Base-by-base conservation (phyloP, 306 rosid genomes). In the Crataegus laevigata region DNA sequence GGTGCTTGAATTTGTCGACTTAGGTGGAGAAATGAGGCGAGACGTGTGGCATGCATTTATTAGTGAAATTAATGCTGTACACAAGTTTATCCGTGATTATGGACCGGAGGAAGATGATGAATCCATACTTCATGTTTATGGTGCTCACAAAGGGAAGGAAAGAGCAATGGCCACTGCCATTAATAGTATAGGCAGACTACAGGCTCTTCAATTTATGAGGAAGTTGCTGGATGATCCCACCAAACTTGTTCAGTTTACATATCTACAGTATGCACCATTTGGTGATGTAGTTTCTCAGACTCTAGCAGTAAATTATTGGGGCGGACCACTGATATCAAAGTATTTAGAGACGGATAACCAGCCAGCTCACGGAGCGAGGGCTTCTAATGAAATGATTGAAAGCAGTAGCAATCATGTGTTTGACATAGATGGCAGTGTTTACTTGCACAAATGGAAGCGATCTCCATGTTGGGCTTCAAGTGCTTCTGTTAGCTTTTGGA, bases 1-100 rank as follows among this genome's bases (percentile, higher is more conserved):
- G 96, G 89, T 92, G 52, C 89, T 94, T 71, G 99, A 94, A 82
- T 90, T 94, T 83, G 90, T 94, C 29, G 97, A 94, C 85, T 88
- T 92, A 82, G 99, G 99, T 80, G 96, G 99, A 77, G 99, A 94
- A 73, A 90, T 94, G 97, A 89, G 96, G 89, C 86, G 97, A 81
- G 99, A 94, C 62, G 91, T 88, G 66, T 94, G 99, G 99, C 88
- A 92, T 82, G 93, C 97, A 17, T 84, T 89, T 77, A 84, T 94
- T 32, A 86, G 91, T 72, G 99, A 94, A 82, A 87, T 92, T 79
- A 87, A 89, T 69, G 67, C 89, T 67, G 71, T 92, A 58, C 97
- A 94, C 90, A 86, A 87, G 80, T 94, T 94, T 84, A 80, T 85
- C 25, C 78, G 38, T 17, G 89, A 90, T 77, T 90, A 86, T 79